These are phyloP conservation scores for Rhizopus stolonifer DNA, from an alignment of 371 early-diverging fungal genomes.

Conservation along the genomic window DNA sequence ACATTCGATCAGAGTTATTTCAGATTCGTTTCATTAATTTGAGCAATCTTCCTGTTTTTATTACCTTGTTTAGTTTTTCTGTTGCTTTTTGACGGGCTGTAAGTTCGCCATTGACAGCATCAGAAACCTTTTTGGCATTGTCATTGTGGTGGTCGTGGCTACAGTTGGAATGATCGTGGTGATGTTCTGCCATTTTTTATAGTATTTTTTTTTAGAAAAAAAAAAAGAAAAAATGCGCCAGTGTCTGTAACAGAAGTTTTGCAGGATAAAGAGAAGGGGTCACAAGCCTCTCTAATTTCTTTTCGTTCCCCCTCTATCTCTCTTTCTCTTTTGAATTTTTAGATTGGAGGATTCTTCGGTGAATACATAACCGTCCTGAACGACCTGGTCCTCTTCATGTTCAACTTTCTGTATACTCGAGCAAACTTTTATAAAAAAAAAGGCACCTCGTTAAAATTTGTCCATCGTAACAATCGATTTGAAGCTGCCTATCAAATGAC, in stretches of 20 bases:
- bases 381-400: constrained; percentile 82
- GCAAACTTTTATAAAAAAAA: constrained; percentile 35
- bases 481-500: constrained; percentile 41
- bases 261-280: background rate
- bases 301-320: background rate
- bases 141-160: constrained; percentile 18
- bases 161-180: constrained; percentile 30
- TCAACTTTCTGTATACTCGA: constrained; percentile 61
- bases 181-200: constrained; percentile 19
- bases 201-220: background rate
- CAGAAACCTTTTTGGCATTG: constrained; percentile 4
- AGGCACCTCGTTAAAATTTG: constrained; percentile 60
- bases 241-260: background rate
- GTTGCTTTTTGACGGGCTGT: constrained; percentile 16
- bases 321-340: background rate
- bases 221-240: background rate
- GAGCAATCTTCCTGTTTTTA: too few species aligned
- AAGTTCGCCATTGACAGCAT: constrained; percentile 13
- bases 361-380: constrained; percentile 25
- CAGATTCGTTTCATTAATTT: too few species aligned
- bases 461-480: constrained; percentile 56
- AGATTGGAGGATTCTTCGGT: constrained; percentile 4
- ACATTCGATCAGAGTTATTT: too few species aligned
- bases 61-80: constrained; percentile 26
- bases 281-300: background rate